phyloP scores from a whole-genome alignment of 192 early-diverging fungal genomes.

The Coemansia sp. region DNA sequence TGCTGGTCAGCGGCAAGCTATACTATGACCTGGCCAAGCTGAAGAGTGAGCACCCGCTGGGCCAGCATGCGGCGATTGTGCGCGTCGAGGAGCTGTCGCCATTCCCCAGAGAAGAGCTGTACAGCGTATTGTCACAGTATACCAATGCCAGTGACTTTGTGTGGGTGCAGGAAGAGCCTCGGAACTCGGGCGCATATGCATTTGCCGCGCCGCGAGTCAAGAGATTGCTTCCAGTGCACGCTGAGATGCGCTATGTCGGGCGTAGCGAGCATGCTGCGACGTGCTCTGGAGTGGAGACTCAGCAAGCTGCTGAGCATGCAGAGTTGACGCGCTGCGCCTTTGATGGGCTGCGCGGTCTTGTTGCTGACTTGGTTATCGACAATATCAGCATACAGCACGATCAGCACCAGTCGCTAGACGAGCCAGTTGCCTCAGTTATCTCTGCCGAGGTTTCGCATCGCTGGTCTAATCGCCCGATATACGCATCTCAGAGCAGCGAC shows the following conservation, averaged over 20 bases:
- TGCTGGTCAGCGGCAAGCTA: constrained; percentile 89
- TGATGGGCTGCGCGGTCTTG: constrained; percentile 47
- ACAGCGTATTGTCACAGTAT: constrained; percentile 67
- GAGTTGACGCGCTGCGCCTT: constrained; percentile 61
- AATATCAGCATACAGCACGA: constrained; percentile 27
- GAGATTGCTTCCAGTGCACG: constrained; percentile 65
- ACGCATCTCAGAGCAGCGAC: constrained; percentile 51
- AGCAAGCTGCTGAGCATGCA: constrained; percentile 70
- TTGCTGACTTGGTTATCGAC: constrained; percentile 48
- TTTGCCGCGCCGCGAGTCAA: constrained; percentile 85
- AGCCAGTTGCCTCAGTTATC: constrained; percentile 32
- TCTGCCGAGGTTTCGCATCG: constrained; percentile 43
- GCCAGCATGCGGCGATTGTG: constrained; percentile 79
- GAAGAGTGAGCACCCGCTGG: constrained; percentile 65
- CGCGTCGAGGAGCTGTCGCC: constrained; percentile 93
- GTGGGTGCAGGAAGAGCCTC: constrained; percentile 91
- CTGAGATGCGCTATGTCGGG: constrained; percentile 73
- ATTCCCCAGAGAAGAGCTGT: constrained; percentile 78
- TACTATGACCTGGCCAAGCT: constrained; percentile 91
- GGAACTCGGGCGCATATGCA: constrained; percentile 89
- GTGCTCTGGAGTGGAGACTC: constrained; percentile 73
- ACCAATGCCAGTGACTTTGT: constrained; percentile 70
- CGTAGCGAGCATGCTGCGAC: constrained; percentile 73
- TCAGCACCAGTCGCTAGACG: constrained; percentile 18
- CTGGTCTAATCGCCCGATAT: constrained; percentile 39